Conservation (phyloP, 805 yeast genomes). For the Pichia heedii region DNA sequence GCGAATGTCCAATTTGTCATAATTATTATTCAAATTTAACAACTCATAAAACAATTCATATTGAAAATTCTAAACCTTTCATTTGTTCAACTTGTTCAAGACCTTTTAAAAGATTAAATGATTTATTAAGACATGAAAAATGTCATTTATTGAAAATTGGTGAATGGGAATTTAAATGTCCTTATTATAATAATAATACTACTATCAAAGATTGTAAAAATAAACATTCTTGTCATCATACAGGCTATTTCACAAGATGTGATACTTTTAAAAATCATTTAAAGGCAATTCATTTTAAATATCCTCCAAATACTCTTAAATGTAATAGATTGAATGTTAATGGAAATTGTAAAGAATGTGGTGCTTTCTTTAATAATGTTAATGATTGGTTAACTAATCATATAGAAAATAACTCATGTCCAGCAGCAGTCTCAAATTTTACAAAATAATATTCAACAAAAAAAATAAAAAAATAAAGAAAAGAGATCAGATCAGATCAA, state of each 20-base stretch:
- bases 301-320: slow-evolving; percentile 81
- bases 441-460: slow-evolving; percentile 8
- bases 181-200: slow-evolving; percentile 36
- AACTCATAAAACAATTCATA: slow-evolving; percentile 76
- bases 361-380: slow-evolving; percentile 51
- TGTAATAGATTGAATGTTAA: slow-evolving; percentile 56
- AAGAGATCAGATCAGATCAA: too few species aligned
- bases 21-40: slow-evolving; percentile 66
- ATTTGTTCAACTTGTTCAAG: slow-evolving; percentile 69
- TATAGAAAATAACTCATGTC: slow-evolving; percentile 45
- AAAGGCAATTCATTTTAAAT: slow-evolving; percentile 81
- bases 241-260: slow-evolving; percentile 81
- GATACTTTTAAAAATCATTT: slow-evolving; percentile 89
- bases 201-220: neutral
- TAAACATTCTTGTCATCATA: slow-evolving; percentile 51
- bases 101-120: slow-evolving; percentile 85
- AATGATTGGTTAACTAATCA: slow-evolving; percentile 76
- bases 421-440: too few species aligned
- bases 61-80: slow-evolving; percentile 67
- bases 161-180: slow-evolving; percentile 66
- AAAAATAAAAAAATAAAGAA: neutral
- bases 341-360: slow-evolving; percentile 78
- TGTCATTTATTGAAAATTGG: slow-evolving; percentile 77
- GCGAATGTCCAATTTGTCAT: slow-evolving; percentile 31
- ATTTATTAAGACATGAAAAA: slow-evolving; percentile 74